phyloP scores from a whole-genome alignment of 805 yeast species.

The Kodamaea kakaduensis region DNA sequence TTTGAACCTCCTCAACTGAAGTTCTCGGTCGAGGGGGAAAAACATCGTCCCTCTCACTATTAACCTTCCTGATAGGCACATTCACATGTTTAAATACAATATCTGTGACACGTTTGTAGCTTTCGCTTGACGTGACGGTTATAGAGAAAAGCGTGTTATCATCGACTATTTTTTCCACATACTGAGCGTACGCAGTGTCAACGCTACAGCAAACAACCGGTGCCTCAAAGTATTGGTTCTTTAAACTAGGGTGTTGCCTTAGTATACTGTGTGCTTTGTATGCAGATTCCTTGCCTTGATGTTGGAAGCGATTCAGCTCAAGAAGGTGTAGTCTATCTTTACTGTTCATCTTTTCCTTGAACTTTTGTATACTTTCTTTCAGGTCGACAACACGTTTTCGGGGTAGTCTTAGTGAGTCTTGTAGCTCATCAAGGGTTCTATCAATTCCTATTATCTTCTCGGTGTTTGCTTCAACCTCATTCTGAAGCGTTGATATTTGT shows the following conservation, averaged over 20 bases:
- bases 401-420: slow-evolving; percentile 11
- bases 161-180: slow-evolving; percentile 56
- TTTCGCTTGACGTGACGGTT: slow-evolving; percentile 51
- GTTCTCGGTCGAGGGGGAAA: slow-evolving; percentile 17
- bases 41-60: background rate
- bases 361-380: slow-evolving; percentile 13
- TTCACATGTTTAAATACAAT: slow-evolving; percentile 35
- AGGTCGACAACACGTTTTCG: slow-evolving; percentile 10
- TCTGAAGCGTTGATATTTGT: slow-evolving; percentile 19
- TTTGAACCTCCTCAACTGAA: slow-evolving; percentile 31
- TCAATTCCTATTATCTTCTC: slow-evolving; percentile 13
- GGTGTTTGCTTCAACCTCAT: slow-evolving; percentile 20
- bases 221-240: slow-evolving; percentile 59
- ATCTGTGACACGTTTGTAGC: slow-evolving; percentile 45
- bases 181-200: slow-evolving; percentile 47
- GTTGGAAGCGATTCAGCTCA: slow-evolving; percentile 27
- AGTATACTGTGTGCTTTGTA: slow-evolving; percentile 35
- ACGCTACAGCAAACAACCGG: slow-evolving; percentile 64
- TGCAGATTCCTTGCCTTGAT: slow-evolving; percentile 30
- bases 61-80: slow-evolving; percentile 49
- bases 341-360: slow-evolving; percentile 27
- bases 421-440: slow-evolving; percentile 10
- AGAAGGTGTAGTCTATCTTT: slow-evolving; percentile 52
- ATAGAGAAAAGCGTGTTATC: slow-evolving; percentile 55
- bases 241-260: slow-evolving; percentile 36